A percentile compares a stretch with the other conserved stretches of the same genome.
Conservation (phyloP, 202 grass and related monocot genomes). For the Elaeis oleifera region DNA sequence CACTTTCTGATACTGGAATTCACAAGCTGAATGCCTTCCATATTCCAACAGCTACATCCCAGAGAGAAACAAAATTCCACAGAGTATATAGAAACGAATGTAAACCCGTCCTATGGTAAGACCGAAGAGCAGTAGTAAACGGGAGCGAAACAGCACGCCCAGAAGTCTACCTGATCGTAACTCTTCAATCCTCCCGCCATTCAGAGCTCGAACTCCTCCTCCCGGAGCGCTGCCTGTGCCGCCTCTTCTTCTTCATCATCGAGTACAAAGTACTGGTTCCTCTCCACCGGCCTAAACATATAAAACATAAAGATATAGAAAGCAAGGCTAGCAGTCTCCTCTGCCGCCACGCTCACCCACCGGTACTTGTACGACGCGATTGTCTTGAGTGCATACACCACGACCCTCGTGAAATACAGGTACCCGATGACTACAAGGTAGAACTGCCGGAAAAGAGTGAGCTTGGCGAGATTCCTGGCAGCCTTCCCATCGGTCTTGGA, state of each 20-base stretch:
- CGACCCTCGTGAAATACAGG: slow-evolving; percentile 92
- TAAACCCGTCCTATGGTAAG: neutral
- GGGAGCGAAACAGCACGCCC: neutral
- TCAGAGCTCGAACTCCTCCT: slow-evolving; percentile 94
- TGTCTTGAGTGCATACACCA: slow-evolving; percentile 82
- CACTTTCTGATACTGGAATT: no score
- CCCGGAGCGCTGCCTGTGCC: slow-evolving; percentile 55
- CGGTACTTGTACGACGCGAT: slow-evolving; percentile 90
- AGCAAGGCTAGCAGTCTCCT: slow-evolving; percentile 70
- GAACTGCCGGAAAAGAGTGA: slow-evolving; percentile 88
- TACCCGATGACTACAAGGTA: slow-evolving; percentile 92
- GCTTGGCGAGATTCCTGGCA: slow-evolving; percentile 66
- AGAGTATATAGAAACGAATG: neutral
- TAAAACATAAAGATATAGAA: slow-evolving; percentile 94
- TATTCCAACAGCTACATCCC: neutral
- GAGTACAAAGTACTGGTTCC: slow-evolving; percentile 77
- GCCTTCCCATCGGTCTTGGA: slow-evolving; percentile 97
- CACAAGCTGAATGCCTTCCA: no score
- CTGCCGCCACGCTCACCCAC: slow-evolving; percentile 76
- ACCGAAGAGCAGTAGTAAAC: neutral
- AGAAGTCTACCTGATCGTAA: neutral
- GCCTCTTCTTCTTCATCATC: slow-evolving; percentile 91
- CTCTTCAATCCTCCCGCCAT: neutral
- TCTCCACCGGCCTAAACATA: slow-evolving; percentile 85
- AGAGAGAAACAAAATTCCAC: neutral